phyloP scores from a whole-genome alignment of 169 alveolate genomes.

The Eimeria tenella region DNA sequence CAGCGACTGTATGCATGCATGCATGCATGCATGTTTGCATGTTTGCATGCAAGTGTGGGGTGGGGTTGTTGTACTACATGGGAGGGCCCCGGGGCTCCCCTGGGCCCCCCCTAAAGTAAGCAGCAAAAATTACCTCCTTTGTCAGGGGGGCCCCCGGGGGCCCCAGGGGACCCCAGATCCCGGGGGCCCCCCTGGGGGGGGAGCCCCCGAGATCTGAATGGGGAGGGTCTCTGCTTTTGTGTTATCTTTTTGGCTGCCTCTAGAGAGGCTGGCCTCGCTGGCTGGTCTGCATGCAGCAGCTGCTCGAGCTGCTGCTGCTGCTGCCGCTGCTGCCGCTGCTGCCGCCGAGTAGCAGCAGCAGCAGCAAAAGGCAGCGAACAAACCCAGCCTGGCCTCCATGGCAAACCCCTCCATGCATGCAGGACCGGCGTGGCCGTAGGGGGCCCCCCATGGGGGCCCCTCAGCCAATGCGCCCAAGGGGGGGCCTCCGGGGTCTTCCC shows the following conservation, averaged over 20 bases:
- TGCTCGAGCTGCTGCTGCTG: constrained; percentile 1
- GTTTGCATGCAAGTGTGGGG: neutral
- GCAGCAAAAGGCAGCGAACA: neutral
- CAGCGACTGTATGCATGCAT: neutral
- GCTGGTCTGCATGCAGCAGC: too few relatives aligned
- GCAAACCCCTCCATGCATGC: neutral
- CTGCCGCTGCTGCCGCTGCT: constrained; percentile 7
- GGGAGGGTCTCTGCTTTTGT: neutral
- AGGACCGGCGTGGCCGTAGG: neutral
- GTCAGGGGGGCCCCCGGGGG: neutral
- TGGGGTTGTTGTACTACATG: neutral
- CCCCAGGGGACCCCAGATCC: neutral
- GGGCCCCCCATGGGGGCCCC: neutral
- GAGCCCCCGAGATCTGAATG: neutral
- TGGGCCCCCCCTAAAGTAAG: neutral
- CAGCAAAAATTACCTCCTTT: neutral
- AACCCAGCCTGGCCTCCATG: neutral
- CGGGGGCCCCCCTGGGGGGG: neutral
- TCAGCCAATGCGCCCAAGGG: neutral
- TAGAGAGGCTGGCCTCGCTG: neutral
- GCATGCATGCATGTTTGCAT: neutral
- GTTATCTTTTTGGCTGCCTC: too few relatives aligned
- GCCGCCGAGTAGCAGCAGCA: constrained; percentile 9
- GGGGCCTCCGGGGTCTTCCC: too few relatives aligned
- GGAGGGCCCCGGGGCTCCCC: constrained; percentile 3